Evolutionary conservation across 768 basidiomycete genomes (phyloP).

Genomic region (Lentinula sp.): DNA sequence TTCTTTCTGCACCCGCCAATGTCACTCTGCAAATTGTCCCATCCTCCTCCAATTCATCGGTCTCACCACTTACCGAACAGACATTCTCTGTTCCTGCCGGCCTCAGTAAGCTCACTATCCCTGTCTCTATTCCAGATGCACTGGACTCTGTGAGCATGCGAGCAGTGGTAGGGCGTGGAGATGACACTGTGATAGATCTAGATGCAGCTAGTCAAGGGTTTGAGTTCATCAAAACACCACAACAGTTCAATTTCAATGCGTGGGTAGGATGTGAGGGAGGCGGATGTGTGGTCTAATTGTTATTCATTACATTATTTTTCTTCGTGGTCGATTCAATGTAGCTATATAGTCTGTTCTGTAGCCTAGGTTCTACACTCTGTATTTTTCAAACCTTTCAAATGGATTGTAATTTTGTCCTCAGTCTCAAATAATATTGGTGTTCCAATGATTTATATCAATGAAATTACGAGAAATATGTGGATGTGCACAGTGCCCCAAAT

Average conservation of each 20-base stretch:
- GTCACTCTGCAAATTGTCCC: constrained; percentile 29
- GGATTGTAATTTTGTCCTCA: too few species aligned
- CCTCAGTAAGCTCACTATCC: constrained; percentile 53
- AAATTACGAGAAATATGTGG: too few species aligned
- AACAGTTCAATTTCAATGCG: constrained; percentile 6
- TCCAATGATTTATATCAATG: too few species aligned
- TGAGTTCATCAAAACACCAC: not conserved
- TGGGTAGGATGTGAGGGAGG: constrained; percentile 7
- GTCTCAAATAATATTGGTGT: too few species aligned
- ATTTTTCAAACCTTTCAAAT: too few species aligned
- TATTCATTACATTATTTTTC: too few species aligned
- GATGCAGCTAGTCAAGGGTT: constrained; percentile 1
- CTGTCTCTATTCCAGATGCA: constrained; percentile 24
- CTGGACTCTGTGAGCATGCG: not conserved
- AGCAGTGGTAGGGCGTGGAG: not conserved
- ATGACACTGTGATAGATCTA: not conserved
- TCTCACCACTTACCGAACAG: constrained; percentile 33
- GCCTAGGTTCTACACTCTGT: too few species aligned
- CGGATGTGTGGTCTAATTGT: not conserved
- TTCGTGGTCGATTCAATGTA: too few species aligned
- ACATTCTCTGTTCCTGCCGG: constrained; percentile 51
- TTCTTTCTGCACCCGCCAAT: constrained; percentile 48
- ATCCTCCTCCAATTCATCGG: constrained; percentile 9
- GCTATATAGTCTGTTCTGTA: too few species aligned
- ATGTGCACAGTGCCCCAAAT: too few species aligned